phyloP scores from a whole-genome alignment of 2,329 filamentous ascomycete species.

The Xylariaceae sp. region DNA sequence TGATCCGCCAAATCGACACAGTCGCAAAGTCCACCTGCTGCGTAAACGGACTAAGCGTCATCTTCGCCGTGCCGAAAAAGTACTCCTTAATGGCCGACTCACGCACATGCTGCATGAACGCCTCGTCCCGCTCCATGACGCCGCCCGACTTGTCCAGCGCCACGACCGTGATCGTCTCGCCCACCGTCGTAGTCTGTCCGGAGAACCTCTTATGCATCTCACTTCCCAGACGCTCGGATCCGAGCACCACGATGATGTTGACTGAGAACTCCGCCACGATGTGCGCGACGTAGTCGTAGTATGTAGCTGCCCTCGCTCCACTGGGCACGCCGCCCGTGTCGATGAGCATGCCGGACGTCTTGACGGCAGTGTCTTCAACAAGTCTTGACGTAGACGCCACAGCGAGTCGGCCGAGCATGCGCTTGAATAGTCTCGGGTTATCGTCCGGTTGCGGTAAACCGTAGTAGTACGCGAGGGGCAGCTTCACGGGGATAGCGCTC shows the following conservation, averaged over 20 bases:
- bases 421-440: slow-evolving; percentile 65
- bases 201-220: slow-evolving; percentile 68
- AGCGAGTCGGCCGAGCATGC: slow-evolving; percentile 69
- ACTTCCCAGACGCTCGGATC: slow-evolving; percentile 68
- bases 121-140: slow-evolving; percentile 68
- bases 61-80: slow-evolving; percentile 79
- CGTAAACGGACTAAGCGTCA: slow-evolving; percentile 79
- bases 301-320: slow-evolving; percentile 34
- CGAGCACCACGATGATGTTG: slow-evolving; percentile 76
- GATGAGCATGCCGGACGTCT: slow-evolving; percentile 73
- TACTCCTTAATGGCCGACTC: slow-evolving; percentile 83
- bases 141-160: slow-evolving; percentile 81
- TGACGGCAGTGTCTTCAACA: slow-evolving; percentile 67
- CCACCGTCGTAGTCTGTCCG: slow-evolving; percentile 47
- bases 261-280: slow-evolving; percentile 59
- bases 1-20: slow-evolving; percentile 66
- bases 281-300: slow-evolving; percentile 74
- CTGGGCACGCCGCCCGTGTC: slow-evolving; percentile 71
- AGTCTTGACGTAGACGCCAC: slow-evolving; percentile 72
- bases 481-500: slow-evolving; percentile 80
- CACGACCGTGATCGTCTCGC: slow-evolving; percentile 69
- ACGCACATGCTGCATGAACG: slow-evolving; percentile 66
- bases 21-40: slow-evolving; percentile 75
- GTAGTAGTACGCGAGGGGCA: slow-evolving; percentile 87
- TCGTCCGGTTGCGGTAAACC: slow-evolving; percentile 69